A percentile compares a stretch with the other conserved stretches of the same genome.
phyloP scores from a whole-genome alignment of 345 rosid species.

The Fremontodendron californicum region DNA sequence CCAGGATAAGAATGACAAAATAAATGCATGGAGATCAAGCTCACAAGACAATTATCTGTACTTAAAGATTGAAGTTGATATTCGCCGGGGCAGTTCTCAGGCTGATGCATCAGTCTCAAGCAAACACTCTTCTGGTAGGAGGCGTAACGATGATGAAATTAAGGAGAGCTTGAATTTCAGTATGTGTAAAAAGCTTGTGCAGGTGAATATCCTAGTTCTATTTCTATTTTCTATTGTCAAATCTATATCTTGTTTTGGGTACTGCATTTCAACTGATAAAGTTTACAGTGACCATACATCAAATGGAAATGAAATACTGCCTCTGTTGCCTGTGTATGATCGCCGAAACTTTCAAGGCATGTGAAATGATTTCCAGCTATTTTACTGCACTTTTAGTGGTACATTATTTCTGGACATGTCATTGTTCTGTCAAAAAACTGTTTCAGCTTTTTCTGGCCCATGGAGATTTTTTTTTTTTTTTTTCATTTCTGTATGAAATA shows the following conservation, averaged over 20 bases:
- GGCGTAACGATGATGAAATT: conserved; percentile 41
- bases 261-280: not conserved
- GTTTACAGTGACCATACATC: not conserved
- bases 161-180: conserved; percentile 75
- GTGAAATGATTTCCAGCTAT: not conserved
- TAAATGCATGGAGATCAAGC: conserved; percentile 50
- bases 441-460: not conserved
- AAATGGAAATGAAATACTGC: not conserved
- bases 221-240: not conserved
- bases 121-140: conserved; percentile 31
- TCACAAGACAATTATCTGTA: conserved; percentile 42
- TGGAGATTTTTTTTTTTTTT: too few species aligned
- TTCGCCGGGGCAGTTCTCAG: conserved; percentile 38
- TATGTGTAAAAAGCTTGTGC: conserved; percentile 89
- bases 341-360: not conserved
- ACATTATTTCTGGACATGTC: not conserved
- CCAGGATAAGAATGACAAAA: conserved; percentile 52
- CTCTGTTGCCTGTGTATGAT: not conserved
- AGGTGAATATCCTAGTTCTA: conserved; percentile 40
- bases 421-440: not conserved
- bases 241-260: not conserved
- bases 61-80: conserved; percentile 71
- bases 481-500: not conserved
- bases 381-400: not conserved
- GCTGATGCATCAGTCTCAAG: conserved; percentile 35